Base-by-base conservation (phyloP, 768 basidiomycete genomes). In the Hericium alpestre region DNA sequence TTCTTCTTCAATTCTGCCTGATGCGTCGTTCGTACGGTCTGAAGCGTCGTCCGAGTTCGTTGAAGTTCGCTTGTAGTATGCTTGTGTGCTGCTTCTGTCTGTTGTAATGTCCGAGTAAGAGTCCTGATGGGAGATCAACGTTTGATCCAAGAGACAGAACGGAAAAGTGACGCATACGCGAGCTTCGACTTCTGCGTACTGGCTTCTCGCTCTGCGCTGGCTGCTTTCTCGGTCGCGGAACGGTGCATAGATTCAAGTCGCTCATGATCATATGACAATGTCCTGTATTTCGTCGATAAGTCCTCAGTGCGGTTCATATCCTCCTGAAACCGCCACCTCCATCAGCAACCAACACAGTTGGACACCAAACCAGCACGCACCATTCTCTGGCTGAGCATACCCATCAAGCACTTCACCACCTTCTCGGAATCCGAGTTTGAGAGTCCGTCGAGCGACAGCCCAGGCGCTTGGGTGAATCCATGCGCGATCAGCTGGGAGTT, bases 271-370 rank as follows among this genome's bases (percentile, higher is more conserved):
- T 93, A 93, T 2, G 81, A 79, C 1, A 92, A 72, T 1, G 87
- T 91, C 22, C 88, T 77, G 16, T 87, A 69, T 63, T 88, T 89
- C 0, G 87, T 83, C 0, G 82, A 78, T 5, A 92, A 63, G 11
- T 87, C 82, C 65, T 93, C 91, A 38, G 85, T 82, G n/a, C 82
- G 75, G 10, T 79, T 73, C 82, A 92, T 87, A 67, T 93, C 91
- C 65, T 84, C 75, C 82, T 83, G 60, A 18, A 40, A 22, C 11
- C 38, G 40, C 9, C 4, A 22, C 25, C 22, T 15, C 3, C 38
- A 32, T 55, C 1, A 38, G 46, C 27, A 54, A 11, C 10, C 3
- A 22, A 10, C 9, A n/a, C 20, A 23, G 16, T 16, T 3, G 2
- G 27, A 51, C 9, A 18, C 38, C 49, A 40, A 5, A 32, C 20